A percentile compares a stretch with the other conserved stretches of the same genome.
phyloP scores from a whole-genome alignment of 1,139 yeast species.

The Blastobotrys malaysiensis region DNA sequence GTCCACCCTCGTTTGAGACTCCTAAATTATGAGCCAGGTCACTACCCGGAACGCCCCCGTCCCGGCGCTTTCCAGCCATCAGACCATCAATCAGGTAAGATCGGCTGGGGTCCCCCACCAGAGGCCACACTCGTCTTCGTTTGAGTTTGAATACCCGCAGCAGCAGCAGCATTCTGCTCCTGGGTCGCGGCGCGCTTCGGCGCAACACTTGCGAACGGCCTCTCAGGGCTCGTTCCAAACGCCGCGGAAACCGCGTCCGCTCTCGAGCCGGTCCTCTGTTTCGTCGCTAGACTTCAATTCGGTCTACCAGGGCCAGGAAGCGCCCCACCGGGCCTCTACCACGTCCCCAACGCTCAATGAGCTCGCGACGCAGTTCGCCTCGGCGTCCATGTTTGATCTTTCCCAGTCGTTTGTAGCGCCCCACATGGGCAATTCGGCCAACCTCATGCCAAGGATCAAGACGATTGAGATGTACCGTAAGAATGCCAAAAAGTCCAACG shows the following conservation, averaged over 20 bases:
- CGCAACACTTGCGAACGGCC: neutral
- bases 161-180: neutral
- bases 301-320: constrained; percentile 1
- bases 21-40: neutral
- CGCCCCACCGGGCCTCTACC: constrained; percentile 14
- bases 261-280: constrained; percentile 14
- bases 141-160: neutral
- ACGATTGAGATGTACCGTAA: constrained; percentile 83
- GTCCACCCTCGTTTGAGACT: too few species aligned
- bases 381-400: constrained; percentile 29
- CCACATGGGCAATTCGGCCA: constrained; percentile 27
- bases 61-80: neutral
- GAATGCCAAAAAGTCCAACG: constrained; percentile 79
- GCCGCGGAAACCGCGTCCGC: constrained; percentile 9
- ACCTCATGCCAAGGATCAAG: constrained; percentile 69
- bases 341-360: constrained; percentile 21
- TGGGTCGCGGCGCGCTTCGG: neutral
- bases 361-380: constrained; percentile 23
- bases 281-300: constrained; percentile 14
- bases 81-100: neutral
- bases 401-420: constrained; percentile 31
- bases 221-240: constrained; percentile 5
- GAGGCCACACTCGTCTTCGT: neutral
- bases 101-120: neutral
- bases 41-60: neutral